Conservation (phyloP, 768 basidiomycete species). For the Psilocybe subaeruginosa region DNA sequence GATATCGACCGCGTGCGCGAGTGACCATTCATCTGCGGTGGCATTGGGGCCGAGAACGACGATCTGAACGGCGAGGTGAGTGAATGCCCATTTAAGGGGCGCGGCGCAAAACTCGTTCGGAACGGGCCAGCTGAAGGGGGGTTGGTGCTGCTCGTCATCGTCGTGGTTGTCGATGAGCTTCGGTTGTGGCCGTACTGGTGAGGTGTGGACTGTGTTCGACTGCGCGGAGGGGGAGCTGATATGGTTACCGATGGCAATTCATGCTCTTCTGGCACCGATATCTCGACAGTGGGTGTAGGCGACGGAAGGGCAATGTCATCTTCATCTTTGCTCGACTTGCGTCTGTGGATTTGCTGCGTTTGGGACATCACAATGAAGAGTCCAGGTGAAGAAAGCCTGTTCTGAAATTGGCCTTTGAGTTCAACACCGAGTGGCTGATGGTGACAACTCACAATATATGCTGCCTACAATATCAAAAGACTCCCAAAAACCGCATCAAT, state of each 20-base stretch:
- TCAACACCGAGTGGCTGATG: neutral
- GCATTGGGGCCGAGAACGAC: slow-evolving; percentile 15
- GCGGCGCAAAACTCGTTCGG: slow-evolving; percentile 6
- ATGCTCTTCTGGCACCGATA: slow-evolving; percentile 16
- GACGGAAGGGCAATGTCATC: slow-evolving; percentile 29
- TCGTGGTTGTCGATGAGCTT: slow-evolving; percentile 1
- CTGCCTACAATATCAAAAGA: neutral
- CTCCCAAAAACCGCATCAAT: neutral
- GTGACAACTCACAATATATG: neutral
- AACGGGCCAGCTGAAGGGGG: slow-evolving; percentile 14
- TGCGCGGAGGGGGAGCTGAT: slow-evolving; percentile 13
- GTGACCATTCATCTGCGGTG: slow-evolving; percentile 33
- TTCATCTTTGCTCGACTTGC: slow-evolving; percentile 48
- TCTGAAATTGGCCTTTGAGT: neutral
- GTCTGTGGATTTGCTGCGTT: slow-evolving; percentile 37
- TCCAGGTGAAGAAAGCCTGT: neutral
- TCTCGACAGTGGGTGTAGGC: slow-evolving; percentile 11
- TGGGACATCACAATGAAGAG: neutral
- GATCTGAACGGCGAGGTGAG: slow-evolving; percentile 13
- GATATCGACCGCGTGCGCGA: slow-evolving; percentile 53
- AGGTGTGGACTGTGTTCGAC: slow-evolving; percentile 18
- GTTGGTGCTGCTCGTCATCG: neutral
- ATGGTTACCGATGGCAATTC: slow-evolving; percentile 21
- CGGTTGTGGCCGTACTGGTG: slow-evolving; percentile 9
- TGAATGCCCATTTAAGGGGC: slow-evolving; percentile 12